These are phyloP conservation scores for Amphicarpaea edgeworthii DNA, from an alignment of 306 rosid species.

Conservation along the genomic window DNA sequence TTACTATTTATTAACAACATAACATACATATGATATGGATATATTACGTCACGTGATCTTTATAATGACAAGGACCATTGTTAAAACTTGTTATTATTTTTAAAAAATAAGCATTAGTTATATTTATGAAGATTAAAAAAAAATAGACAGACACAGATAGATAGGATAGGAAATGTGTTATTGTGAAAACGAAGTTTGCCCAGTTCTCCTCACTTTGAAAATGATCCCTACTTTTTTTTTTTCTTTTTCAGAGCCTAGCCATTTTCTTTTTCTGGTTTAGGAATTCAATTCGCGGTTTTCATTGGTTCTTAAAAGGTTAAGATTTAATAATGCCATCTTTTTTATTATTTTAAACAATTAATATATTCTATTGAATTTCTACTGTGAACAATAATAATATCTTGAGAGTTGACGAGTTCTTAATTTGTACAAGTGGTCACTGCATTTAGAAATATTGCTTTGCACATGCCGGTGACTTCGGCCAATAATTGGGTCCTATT, in stretches of 20 bases:
- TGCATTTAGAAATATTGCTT: constrained; percentile 20
- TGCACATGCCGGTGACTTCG: constrained; percentile 31
- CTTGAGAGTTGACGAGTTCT: not conserved
- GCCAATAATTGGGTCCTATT: constrained; percentile 34
- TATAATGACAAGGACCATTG: not conserved
- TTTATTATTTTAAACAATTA: no score
- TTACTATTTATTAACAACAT: not conserved
- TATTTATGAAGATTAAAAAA: not conserved
- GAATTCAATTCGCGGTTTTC: constrained; percentile 7
- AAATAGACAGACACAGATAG: not conserved
- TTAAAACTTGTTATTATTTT: not conserved
- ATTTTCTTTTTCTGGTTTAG: constrained; percentile 2
- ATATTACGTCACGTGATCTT: not conserved
- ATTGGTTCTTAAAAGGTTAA: constrained; percentile 7
- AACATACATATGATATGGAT: not conserved
- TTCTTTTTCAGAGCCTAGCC: not conserved
- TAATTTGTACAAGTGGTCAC: constrained; percentile 15
- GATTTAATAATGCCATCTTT: constrained; percentile 19
- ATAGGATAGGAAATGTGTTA: constrained; percentile 29
- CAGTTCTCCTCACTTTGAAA: constrained; percentile 31
- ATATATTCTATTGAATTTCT: not conserved
- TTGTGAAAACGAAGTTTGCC: constrained; percentile 56
- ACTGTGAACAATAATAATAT: no score
- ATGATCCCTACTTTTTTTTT: not conserved
- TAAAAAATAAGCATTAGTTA: not conserved